Evolutionary conservation across 2,329 filamentous ascomycete genomes (phyloP), one percentile per base, ranked within the genome.

Genomic region (Rhytidhysteron rufulum): DNA sequence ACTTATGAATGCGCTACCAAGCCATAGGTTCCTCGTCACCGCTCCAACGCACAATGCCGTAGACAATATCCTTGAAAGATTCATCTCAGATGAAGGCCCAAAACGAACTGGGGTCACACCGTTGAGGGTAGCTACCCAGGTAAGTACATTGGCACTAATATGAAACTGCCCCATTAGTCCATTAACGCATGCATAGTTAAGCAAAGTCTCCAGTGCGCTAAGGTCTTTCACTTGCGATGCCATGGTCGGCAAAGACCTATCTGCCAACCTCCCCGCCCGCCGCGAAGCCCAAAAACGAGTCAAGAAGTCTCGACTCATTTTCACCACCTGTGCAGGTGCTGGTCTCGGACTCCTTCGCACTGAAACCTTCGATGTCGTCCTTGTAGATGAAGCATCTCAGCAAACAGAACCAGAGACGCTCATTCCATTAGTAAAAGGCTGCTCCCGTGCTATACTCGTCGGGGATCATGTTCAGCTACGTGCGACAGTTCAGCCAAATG

Each of bases 361-460:
- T 3, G 54, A 71, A 37, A 20, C 34, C 1, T 72, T 72, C 37
- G 57, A 65, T 22, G 62, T 61, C 5, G 66, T 72, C 11, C 62
- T 73, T 40, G 57, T 74, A 4, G 69, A 72, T 40, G 69, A 74
- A 53, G 70, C 71, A 5, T 74, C 70, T 2, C 70, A 74, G 43
- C 68, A 68, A 40, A 72, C 68, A 0, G 70, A 74, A 41, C 63
- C 70, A 0, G 61, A 54, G 1, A 65, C 64, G 3, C 48, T 73
- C 1, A 57, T 72, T 0, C 44, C 44, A 11, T 37, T 47, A 13
- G 55, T 65, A 8, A 72, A 70, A 38, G 63, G 66, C 0, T 70
- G 70, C 35, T 42, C 53, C n/a, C 65, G 63, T 34, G 69, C 63
- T 1, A 61, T 73, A 3, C 47, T 74, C 1, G 70, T 74, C 2